Evolutionary conservation across 371 early-diverging fungal species (phyloP).

Genomic region (Amoeboradix gromovi): DNA sequence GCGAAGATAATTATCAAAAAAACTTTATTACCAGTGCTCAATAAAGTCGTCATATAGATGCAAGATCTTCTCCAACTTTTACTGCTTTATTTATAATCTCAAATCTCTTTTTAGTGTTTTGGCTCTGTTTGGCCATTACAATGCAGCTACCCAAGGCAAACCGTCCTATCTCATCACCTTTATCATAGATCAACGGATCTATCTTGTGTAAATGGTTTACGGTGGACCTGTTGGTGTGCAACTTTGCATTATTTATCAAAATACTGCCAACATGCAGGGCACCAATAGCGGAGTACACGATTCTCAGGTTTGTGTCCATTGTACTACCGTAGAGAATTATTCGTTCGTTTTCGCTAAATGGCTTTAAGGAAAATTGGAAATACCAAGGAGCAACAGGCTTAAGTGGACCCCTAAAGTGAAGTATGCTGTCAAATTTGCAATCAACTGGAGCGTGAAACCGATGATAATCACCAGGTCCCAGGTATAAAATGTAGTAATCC

Average conservation of each 20-base stretch:
- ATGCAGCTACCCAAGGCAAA: constrained; percentile 39
- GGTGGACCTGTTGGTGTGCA: background rate
- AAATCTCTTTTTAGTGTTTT: background rate
- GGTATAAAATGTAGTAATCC: constrained; percentile 41
- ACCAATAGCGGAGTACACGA: background rate
- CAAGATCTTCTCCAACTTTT: background rate
- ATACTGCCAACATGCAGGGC: background rate
- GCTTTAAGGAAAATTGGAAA: constrained; percentile 54
- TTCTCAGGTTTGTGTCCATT: background rate
- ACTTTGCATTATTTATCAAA: background rate
- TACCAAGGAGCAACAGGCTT: constrained; percentile 53
- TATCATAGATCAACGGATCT: constrained; percentile 16
- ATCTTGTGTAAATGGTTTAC: background rate
- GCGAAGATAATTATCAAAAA: background rate
- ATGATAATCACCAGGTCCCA: constrained; percentile 92
- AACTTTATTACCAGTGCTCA: background rate
- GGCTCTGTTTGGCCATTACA: background rate
- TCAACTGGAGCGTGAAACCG: constrained; percentile 85
- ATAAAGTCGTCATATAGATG: background rate
- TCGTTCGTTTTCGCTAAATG: constrained; percentile 84
- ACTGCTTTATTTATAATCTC: background rate
- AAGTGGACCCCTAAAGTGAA: constrained; percentile 48
- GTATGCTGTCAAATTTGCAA: constrained; percentile 51
- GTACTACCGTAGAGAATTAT: constrained; percentile 44
- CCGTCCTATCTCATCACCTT: constrained; percentile 75